Base-by-base conservation (phyloP, 169 alveolate genomes). In the Neospora caninum region DNA sequence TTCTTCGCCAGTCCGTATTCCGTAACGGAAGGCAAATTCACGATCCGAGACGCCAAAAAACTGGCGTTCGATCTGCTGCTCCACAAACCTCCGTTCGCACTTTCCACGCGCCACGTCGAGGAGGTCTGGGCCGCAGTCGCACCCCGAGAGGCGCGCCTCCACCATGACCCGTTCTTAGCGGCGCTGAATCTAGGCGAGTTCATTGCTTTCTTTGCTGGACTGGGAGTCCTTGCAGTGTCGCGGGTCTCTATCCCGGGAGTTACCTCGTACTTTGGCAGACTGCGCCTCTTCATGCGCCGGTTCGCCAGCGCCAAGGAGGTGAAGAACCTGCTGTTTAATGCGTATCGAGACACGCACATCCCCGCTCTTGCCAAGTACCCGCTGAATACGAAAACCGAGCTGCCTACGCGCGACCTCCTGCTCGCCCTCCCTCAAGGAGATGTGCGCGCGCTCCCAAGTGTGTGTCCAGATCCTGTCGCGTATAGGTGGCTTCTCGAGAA, bases 351-450 rank as follows among this genome's bases (percentile, higher is more conserved):
- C 78, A 64, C 36, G 78, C 78, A 64, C 78, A 64, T 64, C 78
- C 78, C 78, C 78, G 78, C 78, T 29, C 78, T 64, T 29, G 78
- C 78, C 31, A 64, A 64, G 34, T 64, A 64, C 78, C 78, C 78
- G 4, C 78, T 64, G 34, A 20, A 64, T 20, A 64, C 78, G 78
- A 20, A 29, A 64, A 64, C 78, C 34, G 78, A 64, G 36, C 34
- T 64, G 78, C 78, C 78, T 64, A 29, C 78, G 36, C 10, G 78
- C 13, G 78, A 64, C 29, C 78, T 64, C 7, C 78, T 64, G 10
- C 78, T 64, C 78, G 78, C 78, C 31, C 78, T 64, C 34, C 78
- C 78, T 20, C 78, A 64, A n/a, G 78, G 78, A 16, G 36, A 64
- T 0, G 78, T 64, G 78, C 78, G 78, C 34, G 34, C 78, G 4